Percentiles rank a stretch among this genome's conserved stretches.
Conservation (phyloP, 805 yeast genomes). For the Teunomyces barrocoloradensis region DNA sequence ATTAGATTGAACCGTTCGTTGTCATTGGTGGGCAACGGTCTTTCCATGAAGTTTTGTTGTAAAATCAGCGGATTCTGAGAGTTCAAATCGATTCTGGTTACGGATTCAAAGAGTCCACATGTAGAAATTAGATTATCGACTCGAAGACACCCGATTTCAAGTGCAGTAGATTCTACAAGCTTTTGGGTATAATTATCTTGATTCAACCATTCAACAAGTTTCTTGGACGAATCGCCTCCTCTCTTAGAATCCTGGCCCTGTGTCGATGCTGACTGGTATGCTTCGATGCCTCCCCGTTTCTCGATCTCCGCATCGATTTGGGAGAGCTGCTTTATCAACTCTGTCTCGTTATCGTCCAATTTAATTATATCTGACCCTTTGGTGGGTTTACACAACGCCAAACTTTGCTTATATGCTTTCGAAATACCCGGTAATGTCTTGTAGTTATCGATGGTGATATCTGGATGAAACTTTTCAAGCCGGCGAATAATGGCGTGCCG, state of each 20-base stretch:
- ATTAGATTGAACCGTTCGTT: conserved; percentile 58
- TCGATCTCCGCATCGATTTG: conserved; percentile 61
- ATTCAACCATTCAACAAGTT: conserved; percentile 70
- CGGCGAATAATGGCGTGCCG: conserved; percentile 39
- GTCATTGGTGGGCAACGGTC: conserved; percentile 53
- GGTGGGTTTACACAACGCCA: conserved; percentile 3
- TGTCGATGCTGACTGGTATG: conserved; percentile 82
- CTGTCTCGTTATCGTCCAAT: conserved; percentile 14
- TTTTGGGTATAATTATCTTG: conserved; percentile 17
- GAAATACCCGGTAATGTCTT: conserved; percentile 6
- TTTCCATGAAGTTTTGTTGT: conserved; percentile 81
- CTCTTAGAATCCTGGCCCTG: conserved; percentile 74
- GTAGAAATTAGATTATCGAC: conserved; percentile 67
- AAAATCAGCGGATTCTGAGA: conserved; percentile 71
- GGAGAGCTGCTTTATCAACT: conserved; percentile 37
- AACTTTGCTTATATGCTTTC: neutral
- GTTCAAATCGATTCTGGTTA: conserved; percentile 72
- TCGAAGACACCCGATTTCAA: conserved; percentile 84
- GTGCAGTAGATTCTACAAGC: conserved; percentile 32
- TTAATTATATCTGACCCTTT: conserved; percentile 11
- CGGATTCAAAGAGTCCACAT: conserved; percentile 47
- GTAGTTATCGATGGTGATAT: conserved; percentile 6
- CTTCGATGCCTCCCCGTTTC: conserved; percentile 70
- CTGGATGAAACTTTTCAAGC: conserved; percentile 16
- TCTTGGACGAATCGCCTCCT: conserved; percentile 91